These are phyloP conservation scores for Ophiostoma ulmi DNA, from an alignment of 2,329 filamentous ascomycete genomes.

Conservation along the genomic window DNA sequence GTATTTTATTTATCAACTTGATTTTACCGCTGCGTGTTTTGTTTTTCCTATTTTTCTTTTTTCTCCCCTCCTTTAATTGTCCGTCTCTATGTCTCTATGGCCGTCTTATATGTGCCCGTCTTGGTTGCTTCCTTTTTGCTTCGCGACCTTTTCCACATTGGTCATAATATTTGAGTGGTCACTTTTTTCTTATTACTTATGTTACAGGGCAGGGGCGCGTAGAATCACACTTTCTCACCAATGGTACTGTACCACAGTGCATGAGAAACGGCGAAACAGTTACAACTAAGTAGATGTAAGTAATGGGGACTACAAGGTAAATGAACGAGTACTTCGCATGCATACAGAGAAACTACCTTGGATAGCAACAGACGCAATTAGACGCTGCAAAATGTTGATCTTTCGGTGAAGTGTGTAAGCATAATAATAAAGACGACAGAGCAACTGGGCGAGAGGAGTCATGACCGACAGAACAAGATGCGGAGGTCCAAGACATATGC, in stretches of 20 bases:
- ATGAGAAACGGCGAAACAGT: background rate
- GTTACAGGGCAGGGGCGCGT: background rate
- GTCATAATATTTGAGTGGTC: background rate
- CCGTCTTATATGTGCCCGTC: background rate
- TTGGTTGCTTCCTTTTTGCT: background rate
- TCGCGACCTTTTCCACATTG: background rate
- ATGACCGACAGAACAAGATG: background rate
- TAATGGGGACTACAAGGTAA: background rate
- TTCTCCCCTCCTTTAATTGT: background rate
- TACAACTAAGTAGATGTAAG: no score
- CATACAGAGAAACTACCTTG: background rate
- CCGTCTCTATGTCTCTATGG: no score
- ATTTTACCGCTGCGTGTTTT: background rate
- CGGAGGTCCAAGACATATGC: constrained; percentile 3
- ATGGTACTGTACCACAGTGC: background rate
- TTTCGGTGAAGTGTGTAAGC: background rate
- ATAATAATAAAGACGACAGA: background rate
- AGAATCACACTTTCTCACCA: background rate
- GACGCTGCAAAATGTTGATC: background rate
- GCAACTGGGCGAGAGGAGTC: background rate
- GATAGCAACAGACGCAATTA: background rate
- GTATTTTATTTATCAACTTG: no score
- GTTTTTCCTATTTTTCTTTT: background rate
- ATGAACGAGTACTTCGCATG: background rate
- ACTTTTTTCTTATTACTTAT: background rate